These are phyloP conservation scores for Aureobasidium sp. DNA, from an alignment of 2,329 filamentous ascomycete species.

Conservation along the genomic window DNA sequence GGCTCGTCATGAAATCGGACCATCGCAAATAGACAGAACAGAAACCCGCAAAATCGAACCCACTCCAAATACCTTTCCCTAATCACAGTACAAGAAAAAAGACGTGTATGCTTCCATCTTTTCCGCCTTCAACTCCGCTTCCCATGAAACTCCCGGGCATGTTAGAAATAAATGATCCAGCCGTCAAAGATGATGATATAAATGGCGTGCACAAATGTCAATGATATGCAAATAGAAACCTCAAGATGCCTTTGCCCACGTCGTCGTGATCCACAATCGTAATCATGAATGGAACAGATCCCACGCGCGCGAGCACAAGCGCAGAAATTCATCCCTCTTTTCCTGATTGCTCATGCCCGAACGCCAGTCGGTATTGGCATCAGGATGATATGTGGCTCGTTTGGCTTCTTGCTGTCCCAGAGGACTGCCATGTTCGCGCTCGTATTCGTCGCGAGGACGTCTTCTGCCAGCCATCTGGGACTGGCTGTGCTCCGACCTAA, in stretches of 20 bases:
- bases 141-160: not conserved
- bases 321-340: conserved; percentile 92
- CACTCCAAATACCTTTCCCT: not conserved
- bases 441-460: conserved; percentile 82
- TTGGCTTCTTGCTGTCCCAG: conserved; percentile 68
- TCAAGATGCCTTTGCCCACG: not conserved
- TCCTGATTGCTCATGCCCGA: conserved; percentile 71
- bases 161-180: conserved; percentile 8
- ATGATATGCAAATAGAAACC: not conserved
- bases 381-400: conserved; percentile 27
- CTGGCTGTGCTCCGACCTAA: conserved; percentile 18
- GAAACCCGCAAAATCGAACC: not conserved
- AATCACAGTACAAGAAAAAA: not conserved
- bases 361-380: conserved; percentile 45
- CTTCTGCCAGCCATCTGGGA: conserved; percentile 51
- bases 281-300: conserved; percentile 70
- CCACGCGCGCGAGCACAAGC: conserved; percentile 83
- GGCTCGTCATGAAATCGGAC: not conserved
- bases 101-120: conserved; percentile 1
- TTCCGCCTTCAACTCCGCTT: conserved; percentile 1
- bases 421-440: conserved; percentile 76
- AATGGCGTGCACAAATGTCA: conserved; percentile 7
- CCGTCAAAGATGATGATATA: conserved; percentile 11
- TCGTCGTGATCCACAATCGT: not conserved
- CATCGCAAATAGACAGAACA: not conserved